These are phyloP conservation scores for Myriosclerotinia duriaeana DNA, from an alignment of 2,329 filamentous ascomycete genomes.

Conservation along the genomic window DNA sequence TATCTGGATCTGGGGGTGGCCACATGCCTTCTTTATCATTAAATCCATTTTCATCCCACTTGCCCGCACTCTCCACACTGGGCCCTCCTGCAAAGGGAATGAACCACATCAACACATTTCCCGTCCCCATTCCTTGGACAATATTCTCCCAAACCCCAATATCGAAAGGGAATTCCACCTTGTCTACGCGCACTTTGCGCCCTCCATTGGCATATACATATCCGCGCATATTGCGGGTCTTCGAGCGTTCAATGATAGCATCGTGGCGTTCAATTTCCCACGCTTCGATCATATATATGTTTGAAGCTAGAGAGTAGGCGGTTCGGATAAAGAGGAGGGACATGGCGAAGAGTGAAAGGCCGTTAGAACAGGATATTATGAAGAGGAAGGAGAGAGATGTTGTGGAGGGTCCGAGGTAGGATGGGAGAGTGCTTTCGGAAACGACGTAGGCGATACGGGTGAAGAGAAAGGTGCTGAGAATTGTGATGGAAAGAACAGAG, in stretches of 20 bases:
- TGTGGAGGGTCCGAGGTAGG: conserved; percentile 69
- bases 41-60: conserved; percentile 75
- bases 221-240: conserved; percentile 47
- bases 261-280: conserved; percentile 69
- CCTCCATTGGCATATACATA: conserved; percentile 48
- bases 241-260: conserved; percentile 82
- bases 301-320: conserved; percentile 60
- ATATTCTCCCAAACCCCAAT: conserved; percentile 73
- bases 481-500: conserved; percentile 60
- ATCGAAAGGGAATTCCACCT: conserved; percentile 80
- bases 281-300: conserved; percentile 77
- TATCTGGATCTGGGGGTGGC: conserved; percentile 65
- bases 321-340: conserved; percentile 64
- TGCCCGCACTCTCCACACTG: conserved; percentile 42
- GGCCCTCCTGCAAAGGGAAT: conserved; percentile 62
- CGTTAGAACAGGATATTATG: conserved; percentile 56
- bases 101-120: conserved; percentile 66
- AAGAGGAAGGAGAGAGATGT: conserved; percentile 61
- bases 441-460: conserved; percentile 61
- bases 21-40: conserved; percentile 62
- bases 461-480: conserved; percentile 60
- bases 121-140: conserved; percentile 70
- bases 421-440: conserved; percentile 63
- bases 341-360: conserved; percentile 61
- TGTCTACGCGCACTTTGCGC: conserved; percentile 54